Evolutionary conservation across 495 filamentous ascomycete genomes (phyloP).

Genomic region (Extremus antarcticus): DNA sequence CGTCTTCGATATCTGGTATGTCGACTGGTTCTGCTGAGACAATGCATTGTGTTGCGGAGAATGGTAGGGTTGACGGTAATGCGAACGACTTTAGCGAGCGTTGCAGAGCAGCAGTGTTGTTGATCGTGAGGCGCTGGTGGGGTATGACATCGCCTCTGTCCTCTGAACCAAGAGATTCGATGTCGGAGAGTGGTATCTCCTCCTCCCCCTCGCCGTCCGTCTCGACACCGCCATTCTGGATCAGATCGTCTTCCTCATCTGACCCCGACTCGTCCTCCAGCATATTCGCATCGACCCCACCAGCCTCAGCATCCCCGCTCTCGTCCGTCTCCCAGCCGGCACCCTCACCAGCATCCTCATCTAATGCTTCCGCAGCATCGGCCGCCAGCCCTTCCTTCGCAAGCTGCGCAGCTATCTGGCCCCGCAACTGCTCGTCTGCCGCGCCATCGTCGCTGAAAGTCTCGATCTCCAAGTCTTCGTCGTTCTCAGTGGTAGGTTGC

Average conservation of each 20-base stretch:
- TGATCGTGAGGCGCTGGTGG: constrained; percentile 89
- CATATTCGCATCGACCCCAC: constrained; percentile 9
- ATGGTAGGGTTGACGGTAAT: constrained; percentile 48
- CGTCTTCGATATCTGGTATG: constrained; percentile 67
- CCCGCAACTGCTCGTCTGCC: background rate
- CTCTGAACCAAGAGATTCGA: constrained; percentile 63
- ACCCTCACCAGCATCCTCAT: constrained; percentile 15
- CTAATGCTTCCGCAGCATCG: constrained; percentile 2
- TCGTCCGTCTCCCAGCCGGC: constrained; percentile 30
- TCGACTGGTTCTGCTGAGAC: constrained; percentile 42
- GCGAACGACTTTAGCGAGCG: constrained; percentile 66
- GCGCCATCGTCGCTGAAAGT: constrained; percentile 10
- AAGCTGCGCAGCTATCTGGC: background rate
- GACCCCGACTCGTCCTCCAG: constrained; percentile 18
- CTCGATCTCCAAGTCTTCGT: constrained; percentile 13
- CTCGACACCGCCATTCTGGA: constrained; percentile 19
- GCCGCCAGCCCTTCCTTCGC: constrained; percentile 7
- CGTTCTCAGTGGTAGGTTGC: constrained; percentile 32
- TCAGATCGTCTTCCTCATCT: constrained; percentile 14
- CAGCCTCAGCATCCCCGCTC: constrained; percentile 21
- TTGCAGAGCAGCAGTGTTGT: constrained; percentile 81
- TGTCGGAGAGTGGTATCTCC: constrained; percentile 76
- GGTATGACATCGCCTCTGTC: constrained; percentile 78
- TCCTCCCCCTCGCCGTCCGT: constrained; percentile 34
- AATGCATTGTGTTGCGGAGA: constrained; percentile 55